Base-by-base conservation (phyloP, 768 basidiomycete genomes). In the Pleurotus salmoneostramineus region DNA sequence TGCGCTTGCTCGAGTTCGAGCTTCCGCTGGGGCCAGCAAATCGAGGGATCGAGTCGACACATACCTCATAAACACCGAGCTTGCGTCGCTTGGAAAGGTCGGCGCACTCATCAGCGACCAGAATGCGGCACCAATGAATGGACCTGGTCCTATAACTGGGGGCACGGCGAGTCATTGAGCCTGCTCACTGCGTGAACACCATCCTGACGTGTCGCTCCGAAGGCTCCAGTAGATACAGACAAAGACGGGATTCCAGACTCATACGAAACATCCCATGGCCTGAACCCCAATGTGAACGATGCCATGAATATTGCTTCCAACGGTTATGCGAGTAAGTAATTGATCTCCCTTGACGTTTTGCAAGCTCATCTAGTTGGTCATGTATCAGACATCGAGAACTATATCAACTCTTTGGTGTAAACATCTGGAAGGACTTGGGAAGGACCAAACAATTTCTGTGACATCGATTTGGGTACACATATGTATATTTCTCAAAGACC, bases 381-480 rank as follows among this genome's bases (percentile, higher is more conserved):
- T 27, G 40, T 49, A n/a, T 32, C 42, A 72, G 72, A 72, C 50
- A 72, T 74, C 40, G 72, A 74, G 57, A 72, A 72, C 59, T 73
- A 71, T 48, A 64, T 69, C 59, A 73, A 73, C 56, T 72, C 72
- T 6, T 62, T 73, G 60, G 68, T 70, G 43, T 63, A 58, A 59
- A 12, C 6, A 12, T 21, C 10, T n/a, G 1, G 2, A 3, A 10
- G 37, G 8, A 40, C 37, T 40, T 40, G 46, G 7, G 17, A 15
- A 17, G 46, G 6, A 15, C n/a, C n/a, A 3, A 27, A 32, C 47
- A 48, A 15, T 2, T 11, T 32, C 3, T 2, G 17, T 32, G 15
- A 8, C 7, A 8, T 48, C 15, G 2, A 3, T 7, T 15, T 32
- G 17, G 15, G 47, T 48, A n/a, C 8, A 40, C 37, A 48, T 48